Conservation (phyloP, 495 filamentous ascomycete genomes). For the Aspergillus sclerotiicarbonarius region DNA sequence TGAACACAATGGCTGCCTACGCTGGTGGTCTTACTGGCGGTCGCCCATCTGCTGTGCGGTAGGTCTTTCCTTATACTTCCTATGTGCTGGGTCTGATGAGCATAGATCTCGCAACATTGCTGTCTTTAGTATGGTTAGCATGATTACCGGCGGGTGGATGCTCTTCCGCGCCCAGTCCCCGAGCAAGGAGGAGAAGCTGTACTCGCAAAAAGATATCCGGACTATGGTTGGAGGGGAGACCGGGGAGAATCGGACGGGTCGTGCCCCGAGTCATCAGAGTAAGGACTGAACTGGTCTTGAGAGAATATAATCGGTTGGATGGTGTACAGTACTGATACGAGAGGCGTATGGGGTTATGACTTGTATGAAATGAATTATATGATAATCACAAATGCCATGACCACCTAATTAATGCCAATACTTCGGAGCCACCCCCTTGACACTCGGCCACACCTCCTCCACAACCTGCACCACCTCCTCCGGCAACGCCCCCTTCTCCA, state of each 20-base stretch:
- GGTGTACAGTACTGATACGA: too few relatives aligned
- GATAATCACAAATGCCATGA: too few relatives aligned
- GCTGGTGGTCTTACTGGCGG: background rate
- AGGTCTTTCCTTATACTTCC: background rate
- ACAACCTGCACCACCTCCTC: conserved; percentile 28
- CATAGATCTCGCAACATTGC: conserved; percentile 3
- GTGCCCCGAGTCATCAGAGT: background rate
- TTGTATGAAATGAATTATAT: too few relatives aligned
- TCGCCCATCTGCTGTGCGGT: background rate
- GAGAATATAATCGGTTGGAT: background rate
- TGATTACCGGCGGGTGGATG: conserved; percentile 1
- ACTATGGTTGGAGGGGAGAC: conserved; percentile 5
- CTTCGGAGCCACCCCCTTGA: conserved; percentile 12
- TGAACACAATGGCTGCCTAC: conserved; percentile 1
- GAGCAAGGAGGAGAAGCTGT: background rate
- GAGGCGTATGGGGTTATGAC: too few relatives aligned
- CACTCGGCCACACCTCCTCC: conserved; percentile 12
- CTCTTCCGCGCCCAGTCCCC: conserved; percentile 9
- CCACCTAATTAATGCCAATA: conserved; percentile 20
- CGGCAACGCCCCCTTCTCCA: conserved; percentile 41
- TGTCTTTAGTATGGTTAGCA: background rate
- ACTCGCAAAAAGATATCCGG: background rate
- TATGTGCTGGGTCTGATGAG: background rate
- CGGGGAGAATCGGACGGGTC: background rate
- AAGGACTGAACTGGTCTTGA: background rate